Conservation (phyloP, 768 basidiomycete species). For the Tricholoma terreum region DNA sequence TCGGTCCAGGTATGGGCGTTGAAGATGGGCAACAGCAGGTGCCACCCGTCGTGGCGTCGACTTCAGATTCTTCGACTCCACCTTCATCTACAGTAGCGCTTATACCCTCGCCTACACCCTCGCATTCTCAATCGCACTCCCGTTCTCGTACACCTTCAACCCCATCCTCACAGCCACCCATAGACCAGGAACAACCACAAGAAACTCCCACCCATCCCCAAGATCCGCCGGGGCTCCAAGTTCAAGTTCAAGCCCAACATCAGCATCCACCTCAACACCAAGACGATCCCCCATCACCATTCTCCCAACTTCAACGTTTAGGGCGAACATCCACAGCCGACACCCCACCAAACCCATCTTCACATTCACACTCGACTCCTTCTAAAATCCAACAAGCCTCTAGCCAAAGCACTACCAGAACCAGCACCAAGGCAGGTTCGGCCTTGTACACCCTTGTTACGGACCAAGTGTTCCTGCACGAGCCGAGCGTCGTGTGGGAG, state of each 20-base stretch:
- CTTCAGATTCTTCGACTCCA: too few species aligned
- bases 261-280: not conserved
- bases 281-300: not conserved
- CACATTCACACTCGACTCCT: not conserved
- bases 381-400: not conserved
- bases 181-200: too few species aligned
- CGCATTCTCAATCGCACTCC: not conserved
- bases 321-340: not conserved
- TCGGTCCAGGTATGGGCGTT: too few species aligned
- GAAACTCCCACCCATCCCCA: too few species aligned
- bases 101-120: not conserved
- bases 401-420: not conserved
- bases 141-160: not conserved
- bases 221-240: too few species aligned
- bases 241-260: not conserved
- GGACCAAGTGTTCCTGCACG: constrained; percentile 75
- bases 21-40: too few species aligned
- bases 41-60: too few species aligned
- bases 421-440: constrained; percentile 19
- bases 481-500: constrained; percentile 87
- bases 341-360: too few species aligned
- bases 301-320: not conserved
- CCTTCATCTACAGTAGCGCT: not conserved
- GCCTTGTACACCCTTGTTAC: constrained; percentile 82
- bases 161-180: not conserved